Conservation (phyloP, 2,329 filamentous ascomycete genomes). For the Alternaria tenuissima region DNA sequence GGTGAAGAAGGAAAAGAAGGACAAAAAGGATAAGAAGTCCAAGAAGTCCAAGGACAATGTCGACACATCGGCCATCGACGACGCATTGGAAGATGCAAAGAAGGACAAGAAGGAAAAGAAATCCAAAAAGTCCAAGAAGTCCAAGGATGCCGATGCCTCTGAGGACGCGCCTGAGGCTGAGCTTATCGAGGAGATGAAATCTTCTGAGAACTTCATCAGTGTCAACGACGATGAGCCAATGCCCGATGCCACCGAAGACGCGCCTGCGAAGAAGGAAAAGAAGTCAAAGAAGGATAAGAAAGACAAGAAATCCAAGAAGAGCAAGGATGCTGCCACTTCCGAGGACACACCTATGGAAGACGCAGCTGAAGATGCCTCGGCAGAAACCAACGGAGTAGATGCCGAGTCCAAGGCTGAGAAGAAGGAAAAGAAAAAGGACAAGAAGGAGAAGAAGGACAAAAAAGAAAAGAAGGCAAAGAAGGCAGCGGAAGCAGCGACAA, state of each 20-base stretch:
- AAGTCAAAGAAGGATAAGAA: slow-evolving; percentile 38
- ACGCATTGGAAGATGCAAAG: slow-evolving; percentile 19
- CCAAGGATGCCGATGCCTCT: slow-evolving; percentile 21
- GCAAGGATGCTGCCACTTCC: slow-evolving; percentile 13
- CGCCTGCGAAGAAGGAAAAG: slow-evolving; percentile 29
- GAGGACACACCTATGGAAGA: slow-evolving; percentile 21
- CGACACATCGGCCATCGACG: slow-evolving; percentile 11
- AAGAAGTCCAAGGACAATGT: slow-evolving; percentile 31
- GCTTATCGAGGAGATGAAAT: slow-evolving; percentile 23
- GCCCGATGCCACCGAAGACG: slow-evolving; percentile 27
- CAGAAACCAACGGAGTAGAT: slow-evolving; percentile 22
- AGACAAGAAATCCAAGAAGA: slow-evolving; percentile 31
- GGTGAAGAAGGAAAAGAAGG: slow-evolving; percentile 27
- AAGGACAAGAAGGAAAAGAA: slow-evolving; percentile 30
- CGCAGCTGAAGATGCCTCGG: slow-evolving; percentile 17
- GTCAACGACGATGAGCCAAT: slow-evolving; percentile 29
- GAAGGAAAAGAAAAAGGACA: slow-evolving; percentile 35
- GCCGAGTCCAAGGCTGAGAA: slow-evolving; percentile 28
- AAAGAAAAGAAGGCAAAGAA: slow-evolving; percentile 43
- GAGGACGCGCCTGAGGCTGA: slow-evolving; percentile 21
- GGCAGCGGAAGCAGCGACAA: slow-evolving; percentile 22
- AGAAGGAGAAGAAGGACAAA: slow-evolving; percentile 40
- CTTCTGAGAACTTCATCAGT: slow-evolving; percentile 24
- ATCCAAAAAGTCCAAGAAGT: slow-evolving; percentile 35
- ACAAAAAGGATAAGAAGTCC: slow-evolving; percentile 31